Evolutionary conservation across 163 green algal species (phyloP), one percentile per base, ranked within the genome.

Genomic region (Chlamydomonas reinhardtii): DNA sequence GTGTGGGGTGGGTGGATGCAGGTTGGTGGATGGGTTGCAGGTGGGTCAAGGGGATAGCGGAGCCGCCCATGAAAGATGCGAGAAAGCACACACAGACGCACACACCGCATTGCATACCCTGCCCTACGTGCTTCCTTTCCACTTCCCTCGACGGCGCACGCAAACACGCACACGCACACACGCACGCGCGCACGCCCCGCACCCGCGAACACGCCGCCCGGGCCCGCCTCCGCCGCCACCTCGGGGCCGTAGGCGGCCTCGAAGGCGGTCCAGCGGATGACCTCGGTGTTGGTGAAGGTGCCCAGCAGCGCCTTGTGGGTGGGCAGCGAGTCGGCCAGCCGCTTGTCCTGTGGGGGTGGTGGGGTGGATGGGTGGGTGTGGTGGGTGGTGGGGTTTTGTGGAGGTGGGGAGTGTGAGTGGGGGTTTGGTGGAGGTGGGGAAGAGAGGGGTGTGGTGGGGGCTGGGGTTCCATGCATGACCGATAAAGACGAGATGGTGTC

Each of bases 241-340:
- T 98, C 96, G 0, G 62, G 61, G 0, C 61, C 77, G 79, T 96
- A 97, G 76, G 92, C 83, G 9, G 89, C 80, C 74, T 93, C 81
- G 76, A 95, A 94, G 20, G 77, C 74, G 0, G 76, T 48, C 92
- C 92, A 95, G 32, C 86, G 85, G 52, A 95, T 84, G 78, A 99
- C 95, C 93, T 99, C 98, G 29, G 94, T 91, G 27, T 88, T 97
- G 64, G 90, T 96, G 92, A 99, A 99, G 59, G 91, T 94, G 73
- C 92, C 93, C 32, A 99, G 93, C 84, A 99, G 92, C 43, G 92
- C 79, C 80, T 97, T 95, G 94, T 98, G 94, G 20, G 74, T 72
- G 19, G 95, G 94, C 68, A 99, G 90, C 70, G 48, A 9, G 48
- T 98, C 94, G 15, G 88, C 75, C 77, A 99, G 87, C 78, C 92